Base-by-base conservation (phyloP, 2,329 filamentous ascomycete genomes). In the Penicillium sp. region DNA sequence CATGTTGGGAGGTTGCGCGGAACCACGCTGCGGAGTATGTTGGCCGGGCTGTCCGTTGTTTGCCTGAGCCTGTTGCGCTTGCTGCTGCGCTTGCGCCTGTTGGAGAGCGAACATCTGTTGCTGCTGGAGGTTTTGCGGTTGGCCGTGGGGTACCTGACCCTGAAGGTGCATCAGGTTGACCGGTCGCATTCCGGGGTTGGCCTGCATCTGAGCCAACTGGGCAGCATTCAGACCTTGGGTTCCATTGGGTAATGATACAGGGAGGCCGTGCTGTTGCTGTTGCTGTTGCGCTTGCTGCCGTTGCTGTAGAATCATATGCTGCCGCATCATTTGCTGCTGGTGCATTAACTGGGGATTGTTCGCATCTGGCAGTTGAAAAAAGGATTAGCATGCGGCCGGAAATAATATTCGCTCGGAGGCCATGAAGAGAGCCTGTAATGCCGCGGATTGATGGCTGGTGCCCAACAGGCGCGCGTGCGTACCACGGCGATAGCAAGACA, bases 291-390 rank as follows among this genome's bases (percentile, higher is more conserved):
- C 16, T 36, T 36, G 33, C 33, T 72, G 64, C 7, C 69, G 65
- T 11, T 69, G 62, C 30, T 53, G 53, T 14, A 55, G 51, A 51
- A 57, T 46, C 55, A 55, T 51, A 16, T 48, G 55, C 33, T 53
- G 55, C 14, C 50, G 55, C 27, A 55, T 50, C 16, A 44, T 49
- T 14, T 53, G 50, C 10, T 69, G 68, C 5, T 69, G 69, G 44
- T 79, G 77, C 44, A 76, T 61, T 54, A 79, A 69, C 58, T 79
- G 74, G 22, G 73, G 72, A 48, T 75, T 76, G 47, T 69, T 71
- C 25, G 70, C 60, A 51, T 72, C 71, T 73, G 60, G 7, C 51
- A 11, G 43, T 31, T 47, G 10, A 24, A 9, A 8, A 42, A 39
- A 36, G 6, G 7, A 44, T 63, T 50, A 63, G 60, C 20, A 56